Evolutionary conservation across 106 monocot species (phyloP).

Genomic region (Xerophyta viscosa): DNA sequence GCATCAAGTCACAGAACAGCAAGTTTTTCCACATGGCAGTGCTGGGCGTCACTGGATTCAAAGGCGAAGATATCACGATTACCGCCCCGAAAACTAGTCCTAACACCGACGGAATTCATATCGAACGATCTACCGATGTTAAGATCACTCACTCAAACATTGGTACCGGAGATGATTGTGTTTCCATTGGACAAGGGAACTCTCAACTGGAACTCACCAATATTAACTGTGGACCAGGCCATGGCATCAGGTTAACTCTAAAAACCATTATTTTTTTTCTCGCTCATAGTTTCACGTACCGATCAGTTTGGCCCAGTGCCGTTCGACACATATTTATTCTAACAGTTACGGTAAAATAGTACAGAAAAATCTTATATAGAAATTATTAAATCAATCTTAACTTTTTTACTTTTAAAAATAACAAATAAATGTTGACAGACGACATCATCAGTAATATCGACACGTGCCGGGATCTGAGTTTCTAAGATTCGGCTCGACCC

Average conservation of each 20-base stretch:
- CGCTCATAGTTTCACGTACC: too few relatives aligned
- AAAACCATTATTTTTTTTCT: too few relatives aligned
- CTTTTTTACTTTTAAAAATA: background rate
- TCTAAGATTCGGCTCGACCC: too few relatives aligned
- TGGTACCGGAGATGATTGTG: slow-evolving; percentile 65
- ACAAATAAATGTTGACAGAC: too few relatives aligned
- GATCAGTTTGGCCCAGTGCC: too few relatives aligned
- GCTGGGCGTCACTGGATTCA: slow-evolving; percentile 19
- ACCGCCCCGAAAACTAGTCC: slow-evolving; percentile 46
- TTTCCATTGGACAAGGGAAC: slow-evolving; percentile 56
- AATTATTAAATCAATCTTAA: too few relatives aligned
- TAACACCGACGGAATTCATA: slow-evolving; percentile 74
- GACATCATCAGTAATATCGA: too few relatives aligned
- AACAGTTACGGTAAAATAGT: too few relatives aligned
- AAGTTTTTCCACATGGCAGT: slow-evolving; percentile 59
- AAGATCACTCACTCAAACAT: slow-evolving; percentile 16
- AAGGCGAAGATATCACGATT: slow-evolving; percentile 23
- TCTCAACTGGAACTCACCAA: slow-evolving; percentile 13
- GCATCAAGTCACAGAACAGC: slow-evolving; percentile 43
- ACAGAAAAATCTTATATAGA: too few relatives aligned
- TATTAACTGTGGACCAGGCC: slow-evolving; percentile 61
- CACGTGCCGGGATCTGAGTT: too few relatives aligned
- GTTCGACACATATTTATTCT: too few relatives aligned
- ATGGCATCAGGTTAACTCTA: slow-evolving; percentile 86
- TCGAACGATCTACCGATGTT: slow-evolving; percentile 25